phyloP scores from a whole-genome alignment of 805 yeast genomes.

The Yarrowia sp. region DNA sequence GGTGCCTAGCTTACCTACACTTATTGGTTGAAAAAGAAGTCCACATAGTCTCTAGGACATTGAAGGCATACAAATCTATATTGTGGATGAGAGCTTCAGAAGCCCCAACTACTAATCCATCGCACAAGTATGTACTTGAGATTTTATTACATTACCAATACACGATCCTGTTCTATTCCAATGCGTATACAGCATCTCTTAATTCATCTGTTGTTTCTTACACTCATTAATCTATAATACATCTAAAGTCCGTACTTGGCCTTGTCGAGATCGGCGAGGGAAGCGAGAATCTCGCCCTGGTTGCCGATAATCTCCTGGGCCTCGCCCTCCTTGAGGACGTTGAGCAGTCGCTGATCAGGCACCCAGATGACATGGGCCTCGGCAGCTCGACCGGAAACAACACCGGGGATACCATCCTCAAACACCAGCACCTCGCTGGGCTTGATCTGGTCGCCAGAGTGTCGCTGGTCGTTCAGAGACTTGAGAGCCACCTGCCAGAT shows the following conservation, averaged over 20 bases:
- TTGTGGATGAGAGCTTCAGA: no score
- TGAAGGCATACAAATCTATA: no score
- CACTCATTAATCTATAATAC: background rate
- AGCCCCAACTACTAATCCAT: no score
- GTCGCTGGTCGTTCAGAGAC: conserved; percentile 65
- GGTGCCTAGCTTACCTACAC: no score
- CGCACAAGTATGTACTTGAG: no score
- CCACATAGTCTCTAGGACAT: no score
- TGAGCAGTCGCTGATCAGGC: conserved; percentile 78
- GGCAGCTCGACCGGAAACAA: conserved; percentile 79
- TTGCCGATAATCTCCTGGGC: conserved; percentile 56
- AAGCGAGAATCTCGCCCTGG: conserved; percentile 62
- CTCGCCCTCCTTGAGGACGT: conserved; percentile 60
- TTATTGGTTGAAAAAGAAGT: no score
- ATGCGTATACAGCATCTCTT: no score
- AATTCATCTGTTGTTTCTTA: no score
- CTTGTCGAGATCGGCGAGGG: conserved; percentile 62
- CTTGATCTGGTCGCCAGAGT: conserved; percentile 56
- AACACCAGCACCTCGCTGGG: conserved; percentile 87
- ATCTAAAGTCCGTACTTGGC: conserved; percentile 50
- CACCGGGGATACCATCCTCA: conserved; percentile 96
- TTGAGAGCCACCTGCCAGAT: conserved; percentile 86
- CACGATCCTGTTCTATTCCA: no score
- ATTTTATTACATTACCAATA: no score
- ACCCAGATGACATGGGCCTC: conserved; percentile 93